A percentile compares a stretch with the other conserved stretches of the same genome.
Evolutionary conservation across 1,284 basidiomycete genomes (phyloP).

Genomic region (Polyporus tsugae): DNA sequence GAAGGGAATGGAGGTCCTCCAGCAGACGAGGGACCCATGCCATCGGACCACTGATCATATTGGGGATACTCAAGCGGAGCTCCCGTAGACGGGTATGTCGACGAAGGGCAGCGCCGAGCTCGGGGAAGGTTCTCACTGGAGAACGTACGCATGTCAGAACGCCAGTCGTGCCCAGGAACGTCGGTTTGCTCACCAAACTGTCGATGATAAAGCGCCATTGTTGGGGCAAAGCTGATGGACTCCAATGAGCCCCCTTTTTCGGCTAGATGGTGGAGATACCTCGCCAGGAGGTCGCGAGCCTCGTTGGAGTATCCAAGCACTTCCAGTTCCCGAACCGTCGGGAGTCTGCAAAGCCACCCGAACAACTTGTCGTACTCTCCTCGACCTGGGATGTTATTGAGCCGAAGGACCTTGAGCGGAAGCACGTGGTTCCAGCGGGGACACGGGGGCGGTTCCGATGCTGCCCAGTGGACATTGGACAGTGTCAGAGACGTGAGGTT

Average conservation of each 20-base stretch:
- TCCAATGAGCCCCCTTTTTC: not conserved
- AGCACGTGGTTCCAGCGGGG: not conserved
- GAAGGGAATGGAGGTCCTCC: not conserved
- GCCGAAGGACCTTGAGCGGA: conserved; percentile 11
- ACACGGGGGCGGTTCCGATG: not conserved
- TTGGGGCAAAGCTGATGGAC: conserved; percentile 9
- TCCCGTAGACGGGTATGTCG: conserved; percentile 1
- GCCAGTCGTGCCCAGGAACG: not conserved
- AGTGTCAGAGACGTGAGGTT: conserved; percentile 9
- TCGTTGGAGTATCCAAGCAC: not conserved
- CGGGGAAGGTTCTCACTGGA: not conserved
- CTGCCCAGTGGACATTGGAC: conserved; percentile 12
- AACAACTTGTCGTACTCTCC: conserved; percentile 9
- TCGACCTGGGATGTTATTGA: not conserved
- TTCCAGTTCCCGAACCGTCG: conserved; percentile 8
- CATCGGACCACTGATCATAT: conserved; percentile 5
- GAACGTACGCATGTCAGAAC: not conserved
- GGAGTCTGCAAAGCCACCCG: not conserved
- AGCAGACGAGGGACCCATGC: conserved; percentile 17
- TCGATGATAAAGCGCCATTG: not conserved
- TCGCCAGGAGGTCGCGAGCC: not conserved
- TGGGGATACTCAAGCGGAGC: conserved; percentile 9
- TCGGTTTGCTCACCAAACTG: not conserved
- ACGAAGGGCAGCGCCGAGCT: not conserved
- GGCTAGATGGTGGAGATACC: conserved; percentile 11